Base-by-base conservation (phyloP, 495 filamentous ascomycete species). In the Tuber indicum region DNA sequence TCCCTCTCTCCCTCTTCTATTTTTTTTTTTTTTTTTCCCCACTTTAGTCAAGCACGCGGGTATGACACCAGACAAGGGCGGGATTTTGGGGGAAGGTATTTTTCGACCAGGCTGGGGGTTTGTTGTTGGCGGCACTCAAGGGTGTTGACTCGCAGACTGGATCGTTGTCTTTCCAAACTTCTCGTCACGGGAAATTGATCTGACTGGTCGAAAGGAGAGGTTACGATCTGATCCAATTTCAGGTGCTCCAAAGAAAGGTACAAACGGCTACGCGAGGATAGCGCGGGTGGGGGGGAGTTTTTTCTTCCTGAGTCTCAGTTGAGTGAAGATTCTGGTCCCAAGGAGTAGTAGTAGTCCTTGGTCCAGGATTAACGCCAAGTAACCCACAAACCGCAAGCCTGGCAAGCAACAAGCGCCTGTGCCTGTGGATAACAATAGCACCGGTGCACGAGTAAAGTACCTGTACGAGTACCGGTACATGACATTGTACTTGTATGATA, bases 241-340 rank as follows among this genome's bases (percentile, higher is more conserved):
- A 75, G 70, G 74, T 46, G 70, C 36, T 26, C 52, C 49, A 69
- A 73, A 32, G 44, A 75, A 45, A 71, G 47, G 41, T 76, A 73
- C 74, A 76, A 72, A 75, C 52, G 45, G 70, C 69, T 78, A 78
- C 72, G 78, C 76, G 73, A 80, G 58, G 26, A 5, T 62, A 62
- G 52, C 26, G 52, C 52, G 9, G 32, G 52, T n/a, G n/a, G 3
- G 14, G 58, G 58, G 32, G 26, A 6, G 3, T 26, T 10, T 58
- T 58, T 26, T 58, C 12, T 7, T 58, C 26, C 14, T 66, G 10
- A 2, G 12, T 17, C n/a, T n/a, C n/a, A n/a, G n/a, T n/a, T n/a
- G n/a, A n/a, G n/a, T n/a, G 58, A 36, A 66, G 4, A 26, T 36
- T 36, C 58, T 66, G 58, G 26, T 66, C 36, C 58, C 26, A 62